These are phyloP conservation scores for Rhododendron griersonianum DNA, from an alignment of 148 eudicot genomes.

Conservation along the genomic window DNA sequence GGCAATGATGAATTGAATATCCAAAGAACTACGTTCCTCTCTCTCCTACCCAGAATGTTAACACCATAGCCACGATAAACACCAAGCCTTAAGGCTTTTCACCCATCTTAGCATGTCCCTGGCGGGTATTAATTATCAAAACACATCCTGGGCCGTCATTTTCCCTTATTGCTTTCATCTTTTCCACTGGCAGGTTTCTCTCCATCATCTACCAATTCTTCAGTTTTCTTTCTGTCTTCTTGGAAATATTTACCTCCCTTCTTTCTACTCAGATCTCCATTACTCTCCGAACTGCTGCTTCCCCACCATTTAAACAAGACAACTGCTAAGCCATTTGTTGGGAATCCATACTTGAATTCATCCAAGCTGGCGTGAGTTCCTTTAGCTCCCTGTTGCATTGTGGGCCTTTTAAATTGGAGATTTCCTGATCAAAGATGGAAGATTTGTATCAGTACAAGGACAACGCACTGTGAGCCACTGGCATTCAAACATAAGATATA, in stretches of 20 bases:
- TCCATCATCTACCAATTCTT: background rate
- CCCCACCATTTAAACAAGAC: background rate
- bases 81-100: background rate
- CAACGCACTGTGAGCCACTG: background rate
- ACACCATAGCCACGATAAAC: background rate
- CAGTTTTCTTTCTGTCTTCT: background rate
- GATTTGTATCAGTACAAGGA: background rate
- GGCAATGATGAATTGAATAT: background rate
- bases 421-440: background rate
- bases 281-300: background rate
- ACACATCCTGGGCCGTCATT: no score
- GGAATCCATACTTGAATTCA: background rate
- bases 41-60: background rate
- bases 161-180: background rate
- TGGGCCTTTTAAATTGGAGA: background rate
- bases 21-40: background rate
- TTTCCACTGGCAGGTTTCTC: background rate
- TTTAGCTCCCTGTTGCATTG: background rate
- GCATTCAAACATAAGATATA: background rate
- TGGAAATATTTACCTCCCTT: background rate
- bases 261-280: background rate
- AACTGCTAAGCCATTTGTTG: background rate
- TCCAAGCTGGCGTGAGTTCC: background rate
- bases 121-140: no score
- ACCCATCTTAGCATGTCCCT: background rate